A percentile compares a stretch with the other conserved stretches of the same genome.
These are phyloP conservation scores for Globisporangium splendens DNA, from an alignment of 352 stramenopile species.

Conservation along the genomic window DNA sequence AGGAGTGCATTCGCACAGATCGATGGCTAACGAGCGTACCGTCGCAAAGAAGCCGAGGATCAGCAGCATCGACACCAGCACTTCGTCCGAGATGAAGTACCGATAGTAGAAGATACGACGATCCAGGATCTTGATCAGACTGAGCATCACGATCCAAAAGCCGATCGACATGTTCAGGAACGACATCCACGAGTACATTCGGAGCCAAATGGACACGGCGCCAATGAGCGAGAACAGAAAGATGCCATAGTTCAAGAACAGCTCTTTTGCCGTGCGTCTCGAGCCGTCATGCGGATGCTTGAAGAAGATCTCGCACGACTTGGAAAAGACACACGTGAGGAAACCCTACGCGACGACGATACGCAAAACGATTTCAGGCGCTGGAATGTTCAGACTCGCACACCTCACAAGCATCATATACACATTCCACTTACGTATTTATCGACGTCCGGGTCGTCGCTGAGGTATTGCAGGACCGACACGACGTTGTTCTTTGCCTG, in stretches of 20 bases:
- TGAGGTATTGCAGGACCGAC: constrained; percentile 81
- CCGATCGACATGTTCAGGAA: constrained; percentile 73
- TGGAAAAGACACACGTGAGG: constrained; percentile 74
- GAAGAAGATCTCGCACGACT: constrained; percentile 75
- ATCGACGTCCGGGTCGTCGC: constrained; percentile 69
- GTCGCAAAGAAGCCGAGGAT: constrained; percentile 85
- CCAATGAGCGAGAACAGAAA: constrained; percentile 84
- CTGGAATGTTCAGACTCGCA: not conserved
- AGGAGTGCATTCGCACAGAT: not conserved
- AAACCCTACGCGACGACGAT: constrained; percentile 44
- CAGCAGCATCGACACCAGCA: constrained; percentile 73
- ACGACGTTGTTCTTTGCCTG: constrained; percentile 86
- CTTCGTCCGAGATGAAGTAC: constrained; percentile 86
- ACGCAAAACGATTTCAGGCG: not conserved
- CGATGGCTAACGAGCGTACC: constrained; percentile 22
- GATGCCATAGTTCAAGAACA: constrained; percentile 87
- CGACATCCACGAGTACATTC: constrained; percentile 79
- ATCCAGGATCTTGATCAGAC: constrained; percentile 78
- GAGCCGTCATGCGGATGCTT: constrained; percentile 61
- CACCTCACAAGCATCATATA: not conserved
- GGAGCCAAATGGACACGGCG: constrained; percentile 82
- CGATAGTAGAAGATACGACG: constrained; percentile 87
- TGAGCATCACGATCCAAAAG: constrained; percentile 61
- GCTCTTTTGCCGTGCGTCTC: constrained; percentile 66
- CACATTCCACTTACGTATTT: constrained; percentile 41